Percentiles rank a stretch among this genome's conserved stretches.
phyloP scores from a whole-genome alignment of 352 stramenopile species.

The Phytopythium chamaehyphon region DNA sequence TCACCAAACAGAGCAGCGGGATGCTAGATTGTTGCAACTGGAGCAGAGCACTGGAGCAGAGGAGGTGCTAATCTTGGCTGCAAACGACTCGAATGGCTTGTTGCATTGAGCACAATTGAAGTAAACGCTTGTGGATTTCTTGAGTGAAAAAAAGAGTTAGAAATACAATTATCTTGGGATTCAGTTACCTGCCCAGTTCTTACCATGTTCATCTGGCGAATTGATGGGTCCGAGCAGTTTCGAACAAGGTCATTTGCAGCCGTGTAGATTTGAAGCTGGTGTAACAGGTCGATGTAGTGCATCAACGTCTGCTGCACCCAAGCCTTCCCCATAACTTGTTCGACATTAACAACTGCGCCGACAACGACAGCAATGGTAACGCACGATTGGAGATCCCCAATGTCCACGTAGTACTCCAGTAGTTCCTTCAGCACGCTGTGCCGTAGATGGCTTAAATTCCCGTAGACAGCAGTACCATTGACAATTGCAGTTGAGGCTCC shows the following conservation, averaged over 20 bases:
- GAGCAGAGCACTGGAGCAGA: conserved; percentile 45
- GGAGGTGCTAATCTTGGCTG: conserved; percentile 18
- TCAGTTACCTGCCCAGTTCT: conserved; percentile 3
- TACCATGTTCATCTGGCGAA: conserved; percentile 91
- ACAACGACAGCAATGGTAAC: conserved; percentile 76
- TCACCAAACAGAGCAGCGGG: conserved; percentile 85
- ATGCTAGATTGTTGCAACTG: conserved; percentile 70
- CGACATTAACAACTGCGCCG: conserved; percentile 63
- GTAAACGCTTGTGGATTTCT: conserved; percentile 88
- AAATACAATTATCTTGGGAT: too few species aligned
- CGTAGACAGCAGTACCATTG: conserved; percentile 72
- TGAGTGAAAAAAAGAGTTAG: conserved; percentile 6
- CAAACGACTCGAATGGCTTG: conserved; percentile 58
- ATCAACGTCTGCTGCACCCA: conserved; percentile 90
- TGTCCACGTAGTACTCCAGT: conserved; percentile 84
- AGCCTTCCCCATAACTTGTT: conserved; percentile 79
- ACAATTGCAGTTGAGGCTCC: conserved; percentile 57
- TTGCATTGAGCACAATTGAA: conserved; percentile 80
- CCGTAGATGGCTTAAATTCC: conserved; percentile 66
- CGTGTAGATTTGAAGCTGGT: conserved; percentile 86
- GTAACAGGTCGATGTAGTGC: conserved; percentile 87
- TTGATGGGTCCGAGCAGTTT: conserved; percentile 78
- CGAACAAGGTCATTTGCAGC: conserved; percentile 84
- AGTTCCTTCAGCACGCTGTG: conserved; percentile 81
- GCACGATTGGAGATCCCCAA: conserved; percentile 82